Percentiles rank a stretch among this genome's conserved stretches.
These are phyloP conservation scores for Mrakia gelida DNA, from an alignment of 768 basidiomycete genomes.

Conservation along the genomic window DNA sequence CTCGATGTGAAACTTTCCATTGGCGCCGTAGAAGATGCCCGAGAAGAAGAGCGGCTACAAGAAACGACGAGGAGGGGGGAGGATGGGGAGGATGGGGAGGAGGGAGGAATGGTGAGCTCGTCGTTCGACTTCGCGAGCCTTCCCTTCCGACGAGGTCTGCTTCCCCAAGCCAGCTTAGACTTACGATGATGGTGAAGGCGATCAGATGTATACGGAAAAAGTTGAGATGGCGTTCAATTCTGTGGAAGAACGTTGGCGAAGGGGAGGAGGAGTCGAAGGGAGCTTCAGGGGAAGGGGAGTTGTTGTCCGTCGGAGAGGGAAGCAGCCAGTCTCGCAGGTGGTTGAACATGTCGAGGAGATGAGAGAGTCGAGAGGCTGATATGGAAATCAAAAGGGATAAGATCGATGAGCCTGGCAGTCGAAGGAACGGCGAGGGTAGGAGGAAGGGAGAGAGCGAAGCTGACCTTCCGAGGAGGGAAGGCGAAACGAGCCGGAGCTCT, in stretches of 20 bases:
- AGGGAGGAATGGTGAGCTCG: neutral
- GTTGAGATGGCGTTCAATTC: neutral
- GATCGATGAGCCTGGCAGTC: no score
- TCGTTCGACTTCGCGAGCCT: neutral
- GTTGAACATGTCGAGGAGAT: no score
- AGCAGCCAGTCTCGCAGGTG: no score
- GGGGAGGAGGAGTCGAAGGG: no score
- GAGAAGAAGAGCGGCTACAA: neutral
- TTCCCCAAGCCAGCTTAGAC: neutral
- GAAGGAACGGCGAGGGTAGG: no score
- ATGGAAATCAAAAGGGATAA: no score
- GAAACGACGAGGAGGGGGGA: neutral
- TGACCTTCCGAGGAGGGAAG: no score
- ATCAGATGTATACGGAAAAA: neutral
- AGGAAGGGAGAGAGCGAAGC: no score
- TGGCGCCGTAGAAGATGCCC: neutral
- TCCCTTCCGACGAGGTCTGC: neutral
- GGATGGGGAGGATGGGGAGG: neutral
- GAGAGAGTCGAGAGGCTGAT: no score
- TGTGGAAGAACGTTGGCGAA: neutral
- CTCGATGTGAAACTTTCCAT: constrained; percentile 36
- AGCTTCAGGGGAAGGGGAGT: no score
- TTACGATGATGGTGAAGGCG: neutral
- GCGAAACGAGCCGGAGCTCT: no score
- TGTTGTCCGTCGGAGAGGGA: no score